Evolutionary conservation across 257 asterid species (phyloP).

Genomic region (Forsythia viridissima): DNA sequence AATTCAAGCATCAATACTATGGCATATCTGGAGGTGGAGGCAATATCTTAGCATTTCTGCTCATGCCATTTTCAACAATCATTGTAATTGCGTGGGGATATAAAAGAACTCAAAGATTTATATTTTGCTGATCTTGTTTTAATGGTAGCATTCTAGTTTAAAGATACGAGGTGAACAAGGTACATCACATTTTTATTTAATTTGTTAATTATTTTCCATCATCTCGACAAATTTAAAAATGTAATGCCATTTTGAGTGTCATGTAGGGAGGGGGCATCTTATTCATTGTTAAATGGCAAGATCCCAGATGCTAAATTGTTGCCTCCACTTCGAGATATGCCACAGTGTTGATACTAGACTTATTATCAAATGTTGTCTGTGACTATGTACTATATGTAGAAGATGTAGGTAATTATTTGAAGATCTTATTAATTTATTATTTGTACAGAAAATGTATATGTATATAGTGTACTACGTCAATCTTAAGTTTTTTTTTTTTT

Average conservation of each 20-base stretch:
- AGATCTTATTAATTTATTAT: no score
- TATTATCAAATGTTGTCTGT: no score
- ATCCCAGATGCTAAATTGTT: conserved; percentile 17
- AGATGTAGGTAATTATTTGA: background rate
- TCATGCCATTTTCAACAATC: conserved; percentile 20
- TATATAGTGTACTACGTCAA: no score
- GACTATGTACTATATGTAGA: no score
- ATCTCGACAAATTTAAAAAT: background rate
- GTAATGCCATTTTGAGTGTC: conserved; percentile 37
- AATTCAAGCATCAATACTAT: conserved; percentile 20
- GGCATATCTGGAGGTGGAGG: conserved; percentile 57
- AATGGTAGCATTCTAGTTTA: no score
- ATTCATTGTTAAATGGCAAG: conserved; percentile 36
- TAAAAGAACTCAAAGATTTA: no score
- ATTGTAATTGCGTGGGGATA: conserved; percentile 21
- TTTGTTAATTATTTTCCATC: no score
- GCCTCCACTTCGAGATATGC: conserved; percentile 49
- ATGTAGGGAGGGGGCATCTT: conserved; percentile 36
- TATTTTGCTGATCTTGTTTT: no score
- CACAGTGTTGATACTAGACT: conserved; percentile 29
- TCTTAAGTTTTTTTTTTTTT: no score
- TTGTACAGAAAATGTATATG: no score
- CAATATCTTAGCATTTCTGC: conserved; percentile 22
- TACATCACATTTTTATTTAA: no score
- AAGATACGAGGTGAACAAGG: background rate